Conservation (phyloP, 176 grass and related monocot species). For the Aegilops tauschii region DNA sequence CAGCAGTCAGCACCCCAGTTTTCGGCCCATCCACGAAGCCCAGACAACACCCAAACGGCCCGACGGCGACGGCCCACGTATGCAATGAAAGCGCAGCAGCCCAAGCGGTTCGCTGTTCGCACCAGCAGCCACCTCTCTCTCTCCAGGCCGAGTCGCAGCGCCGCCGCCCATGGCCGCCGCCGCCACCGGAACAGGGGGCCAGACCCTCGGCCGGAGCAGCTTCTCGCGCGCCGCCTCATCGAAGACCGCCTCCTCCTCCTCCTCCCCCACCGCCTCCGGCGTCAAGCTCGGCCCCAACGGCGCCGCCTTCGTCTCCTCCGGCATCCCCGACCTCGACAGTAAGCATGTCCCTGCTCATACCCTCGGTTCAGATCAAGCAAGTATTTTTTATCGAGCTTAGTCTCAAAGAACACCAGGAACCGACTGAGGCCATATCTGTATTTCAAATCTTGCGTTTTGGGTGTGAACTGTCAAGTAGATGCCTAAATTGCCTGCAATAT, state of each 20-base stretch:
- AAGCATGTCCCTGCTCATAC: conserved; percentile 9
- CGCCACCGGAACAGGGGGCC: conserved; percentile 9
- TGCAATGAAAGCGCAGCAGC: background rate
- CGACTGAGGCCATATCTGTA: background rate
- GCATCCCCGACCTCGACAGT: conserved; percentile 91
- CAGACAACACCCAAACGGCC: background rate
- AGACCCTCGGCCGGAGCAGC: conserved; percentile 57
- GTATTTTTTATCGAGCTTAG: background rate
- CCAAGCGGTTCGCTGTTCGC: background rate
- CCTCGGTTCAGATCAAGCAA: background rate
- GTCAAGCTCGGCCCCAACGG: conserved; percentile 64
- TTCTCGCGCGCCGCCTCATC: conserved; percentile 51
- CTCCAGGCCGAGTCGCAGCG: background rate
- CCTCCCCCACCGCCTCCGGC: conserved; percentile 27
- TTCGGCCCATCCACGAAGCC: background rate
- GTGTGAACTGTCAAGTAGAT: background rate
- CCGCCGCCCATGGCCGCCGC: conserved; percentile 12
- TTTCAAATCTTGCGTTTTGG: background rate
- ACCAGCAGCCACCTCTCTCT: background rate
- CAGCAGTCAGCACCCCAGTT: too few species aligned
- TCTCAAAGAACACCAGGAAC: background rate
- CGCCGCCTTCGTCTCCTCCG: conserved; percentile 68
- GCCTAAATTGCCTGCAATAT: background rate
- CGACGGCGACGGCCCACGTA: background rate
- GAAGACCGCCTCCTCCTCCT: conserved; percentile 11